Conservation (phyloP, 805 yeast species). For the Grigorovia jiainica region DNA sequence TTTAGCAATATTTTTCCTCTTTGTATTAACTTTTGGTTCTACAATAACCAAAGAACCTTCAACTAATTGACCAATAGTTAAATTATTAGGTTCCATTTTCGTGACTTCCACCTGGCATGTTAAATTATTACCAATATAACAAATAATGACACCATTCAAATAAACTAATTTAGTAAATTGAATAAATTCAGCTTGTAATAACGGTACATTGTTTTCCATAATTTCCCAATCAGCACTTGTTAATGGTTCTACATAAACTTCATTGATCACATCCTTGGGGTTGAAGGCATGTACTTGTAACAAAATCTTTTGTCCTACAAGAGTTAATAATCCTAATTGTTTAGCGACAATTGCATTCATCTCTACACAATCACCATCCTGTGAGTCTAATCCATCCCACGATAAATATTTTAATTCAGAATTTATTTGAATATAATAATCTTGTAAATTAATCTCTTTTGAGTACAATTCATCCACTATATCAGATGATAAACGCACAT, state of each 20-base stretch:
- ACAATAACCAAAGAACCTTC: conserved; percentile 64
- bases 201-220: conserved; percentile 71
- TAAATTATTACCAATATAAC: conserved; percentile 52
- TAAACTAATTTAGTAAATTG: conserved; percentile 75
- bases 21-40: conserved; percentile 51
- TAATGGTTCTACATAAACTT: conserved; percentile 69
- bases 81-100: conserved; percentile 34
- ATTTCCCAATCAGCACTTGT: conserved; percentile 83
- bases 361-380: conserved; percentile 11
- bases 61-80: conserved; percentile 41
- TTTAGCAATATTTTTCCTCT: conserved; percentile 10
- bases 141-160: conserved; percentile 47
- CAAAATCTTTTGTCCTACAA: conserved; percentile 5
- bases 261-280: conserved; percentile 31
- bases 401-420: conserved; percentile 3
- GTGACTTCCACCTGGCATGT: conserved; percentile 49
- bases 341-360: conserved; percentile 20
- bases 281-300: conserved; percentile 10
- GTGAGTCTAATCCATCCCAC: conserved; percentile 12
- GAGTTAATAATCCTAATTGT: neutral
- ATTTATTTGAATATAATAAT: conserved; percentile 5
- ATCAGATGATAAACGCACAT: conserved; percentile 19
- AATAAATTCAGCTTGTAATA: conserved; percentile 62
- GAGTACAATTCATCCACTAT: conserved; percentile 5
- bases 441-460: conserved; percentile 5